phyloP scores from a whole-genome alignment of 345 rosid genomes.

The Camelina hispida region DNA sequence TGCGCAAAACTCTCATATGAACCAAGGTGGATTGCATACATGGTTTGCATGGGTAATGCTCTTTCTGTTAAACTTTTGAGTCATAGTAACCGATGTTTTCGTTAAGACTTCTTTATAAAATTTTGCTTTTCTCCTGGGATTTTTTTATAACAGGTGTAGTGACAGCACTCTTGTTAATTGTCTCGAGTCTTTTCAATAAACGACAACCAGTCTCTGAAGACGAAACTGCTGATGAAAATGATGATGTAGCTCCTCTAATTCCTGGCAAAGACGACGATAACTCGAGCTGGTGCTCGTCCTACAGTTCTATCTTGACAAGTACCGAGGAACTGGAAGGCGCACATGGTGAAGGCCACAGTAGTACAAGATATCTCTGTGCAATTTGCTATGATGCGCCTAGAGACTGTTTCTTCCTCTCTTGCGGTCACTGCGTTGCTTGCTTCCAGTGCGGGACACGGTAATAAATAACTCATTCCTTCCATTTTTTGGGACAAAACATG shows the following conservation, averaged over 20 bases:
- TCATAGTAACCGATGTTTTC: background rate
- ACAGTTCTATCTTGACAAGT: conserved; percentile 75
- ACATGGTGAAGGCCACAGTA: conserved; percentile 66
- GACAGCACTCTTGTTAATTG: conserved; percentile 67
- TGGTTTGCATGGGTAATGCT: conserved; percentile 76
- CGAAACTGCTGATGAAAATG: conserved; percentile 43
- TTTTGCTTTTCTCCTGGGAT: conserved; percentile 18
- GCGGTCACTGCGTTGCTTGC: conserved; percentile 96
- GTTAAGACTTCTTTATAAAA: conserved; percentile 8
- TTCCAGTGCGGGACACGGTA: conserved; percentile 94
- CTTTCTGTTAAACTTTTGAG: background rate
- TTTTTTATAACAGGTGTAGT: conserved; percentile 58
- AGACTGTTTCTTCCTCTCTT: conserved; percentile 98
- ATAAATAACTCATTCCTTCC: background rate
- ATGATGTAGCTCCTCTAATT: conserved; percentile 77
- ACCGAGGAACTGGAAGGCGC: conserved; percentile 71
- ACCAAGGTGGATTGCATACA: conserved; percentile 91
- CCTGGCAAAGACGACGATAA: conserved; percentile 80
- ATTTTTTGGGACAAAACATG: background rate
- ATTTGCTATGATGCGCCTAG: conserved; percentile 98
- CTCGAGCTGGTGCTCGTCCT: conserved; percentile 95
- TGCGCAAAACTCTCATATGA: conserved; percentile 76
- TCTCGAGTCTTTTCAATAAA: conserved; percentile 68
- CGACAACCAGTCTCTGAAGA: conserved; percentile 51
- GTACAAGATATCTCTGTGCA: conserved; percentile 88